Conservation (phyloP, 2,329 filamentous ascomycete genomes). For the Fusarium phyllophilum region DNA sequence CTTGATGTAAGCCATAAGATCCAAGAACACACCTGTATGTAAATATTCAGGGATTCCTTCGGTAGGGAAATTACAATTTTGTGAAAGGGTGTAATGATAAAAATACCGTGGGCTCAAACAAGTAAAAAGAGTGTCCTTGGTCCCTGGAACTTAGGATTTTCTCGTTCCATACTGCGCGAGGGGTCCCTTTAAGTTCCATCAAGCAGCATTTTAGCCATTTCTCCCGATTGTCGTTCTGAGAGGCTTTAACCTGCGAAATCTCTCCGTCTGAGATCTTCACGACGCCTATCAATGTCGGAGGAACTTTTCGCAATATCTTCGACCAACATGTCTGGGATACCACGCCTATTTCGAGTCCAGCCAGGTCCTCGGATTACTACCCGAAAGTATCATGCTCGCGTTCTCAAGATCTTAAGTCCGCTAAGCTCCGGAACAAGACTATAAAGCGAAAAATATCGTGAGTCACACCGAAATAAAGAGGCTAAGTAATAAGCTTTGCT, state of each 20-base stretch:
- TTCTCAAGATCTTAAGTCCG: neutral
- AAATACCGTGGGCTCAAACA: neutral
- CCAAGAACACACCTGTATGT: accelerated
- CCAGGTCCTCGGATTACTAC: neutral
- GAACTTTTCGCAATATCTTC: accelerated
- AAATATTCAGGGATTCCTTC: neutral
- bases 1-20: too few relatives aligned
- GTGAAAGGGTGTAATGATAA: neutral
- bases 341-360: neutral
- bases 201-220: neutral
- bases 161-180: neutral
- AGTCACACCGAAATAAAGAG: neutral
- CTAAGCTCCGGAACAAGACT: neutral
- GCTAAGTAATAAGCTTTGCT: neutral
- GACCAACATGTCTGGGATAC: too few relatives aligned
- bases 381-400: neutral
- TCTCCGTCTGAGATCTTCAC: neutral
- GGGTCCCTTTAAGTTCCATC: neutral
- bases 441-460: neutral
- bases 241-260: neutral
- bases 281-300: accelerated
- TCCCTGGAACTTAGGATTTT: neutral
- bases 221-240: too few relatives aligned
- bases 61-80: accelerated
- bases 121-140: neutral